Evolutionary conservation across 768 basidiomycete species (phyloP), one percentile per base, ranked within the genome.

Genomic region (Cystofilobasidium capitatum): DNA sequence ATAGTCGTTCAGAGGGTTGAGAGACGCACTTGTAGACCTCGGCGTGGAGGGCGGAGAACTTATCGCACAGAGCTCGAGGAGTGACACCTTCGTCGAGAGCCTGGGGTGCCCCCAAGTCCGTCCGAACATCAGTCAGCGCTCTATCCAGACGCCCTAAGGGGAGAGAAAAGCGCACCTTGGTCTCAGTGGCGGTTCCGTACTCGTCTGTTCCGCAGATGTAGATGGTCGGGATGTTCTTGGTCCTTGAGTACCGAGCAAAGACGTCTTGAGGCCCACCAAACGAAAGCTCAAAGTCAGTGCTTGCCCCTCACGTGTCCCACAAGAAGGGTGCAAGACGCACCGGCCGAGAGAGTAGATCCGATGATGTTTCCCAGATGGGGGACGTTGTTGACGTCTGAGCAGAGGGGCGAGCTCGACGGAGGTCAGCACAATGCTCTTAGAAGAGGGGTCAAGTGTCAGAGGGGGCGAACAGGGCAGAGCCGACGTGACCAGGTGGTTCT

Each of bases 151-250:
- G n/a, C 29, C 47, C 3, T 3, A 26, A 2, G 4, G 4, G 47
- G 1, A 39, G 26, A 7, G 51, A 54, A 39, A n/a, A n/a, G n/a
- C 61, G 62, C 66, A 96, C 94, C 77, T 96, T 93, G 2, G 93
- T 97, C 80, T 99, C 96, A 0, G 96, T 96, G 0, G 96, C 94
- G 9, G 96, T 99, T n/a, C 96, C 96, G 73, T 99, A 99, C 78
- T 99, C 96, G 75, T 99, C 96, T 5, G 96, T 98, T 33, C 96
- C 96, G 77, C 96, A 99, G 65, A 99, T 83, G 76, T 94, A 99
- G 37, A 98, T 81, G 0, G 91, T 94, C 51, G 86, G 85, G 72
- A 88, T 81, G 80, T 98, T 96, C 73, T 88, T 81, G 36, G 90
- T 88, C 39, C 84, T 36, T 29, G 81, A 86, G 73, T 78, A 96